These are phyloP conservation scores for Euphorbia peplus DNA, from an alignment of 345 rosid genomes.

Conservation along the genomic window DNA sequence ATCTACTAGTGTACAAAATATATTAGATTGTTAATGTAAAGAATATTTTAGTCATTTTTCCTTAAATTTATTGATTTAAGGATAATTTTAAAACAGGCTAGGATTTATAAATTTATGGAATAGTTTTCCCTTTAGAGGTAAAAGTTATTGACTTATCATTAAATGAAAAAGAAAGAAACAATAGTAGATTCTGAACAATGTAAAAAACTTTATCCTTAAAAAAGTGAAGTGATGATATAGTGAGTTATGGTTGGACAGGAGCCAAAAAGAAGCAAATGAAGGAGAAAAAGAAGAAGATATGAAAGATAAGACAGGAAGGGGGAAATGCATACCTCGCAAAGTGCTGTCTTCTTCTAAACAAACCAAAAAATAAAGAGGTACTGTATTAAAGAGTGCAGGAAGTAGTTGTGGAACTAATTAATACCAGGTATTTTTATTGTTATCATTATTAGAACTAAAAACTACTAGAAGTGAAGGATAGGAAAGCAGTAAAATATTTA, in stretches of 20 bases:
- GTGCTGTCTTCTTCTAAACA: slow-evolving; percentile 45
- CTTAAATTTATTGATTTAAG: too few relatives aligned
- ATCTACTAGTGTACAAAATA: too few relatives aligned
- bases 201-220: too few relatives aligned
- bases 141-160: too few relatives aligned
- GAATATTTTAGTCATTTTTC: too few relatives aligned
- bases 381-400: not conserved
- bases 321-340: slow-evolving; percentile 67
- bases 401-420: not conserved
- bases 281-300: slow-evolving; percentile 29
- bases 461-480: not conserved
- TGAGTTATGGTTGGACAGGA: slow-evolving; percentile 26
- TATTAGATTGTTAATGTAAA: too few relatives aligned
- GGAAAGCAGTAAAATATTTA: slow-evolving; percentile 1
- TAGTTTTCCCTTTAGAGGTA: too few relatives aligned
- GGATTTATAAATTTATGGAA: too few relatives aligned
- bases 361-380: slow-evolving; percentile 31
- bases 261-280: slow-evolving; percentile 22
- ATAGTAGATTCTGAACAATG: too few relatives aligned
- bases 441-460: not conserved
- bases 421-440: not conserved
- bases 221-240: not conserved
- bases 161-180: too few relatives aligned
- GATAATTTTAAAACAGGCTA: too few relatives aligned
- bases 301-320: slow-evolving; percentile 34